Conservation (phyloP, 805 yeast species). For the Scheffersomyces spartinae region DNA sequence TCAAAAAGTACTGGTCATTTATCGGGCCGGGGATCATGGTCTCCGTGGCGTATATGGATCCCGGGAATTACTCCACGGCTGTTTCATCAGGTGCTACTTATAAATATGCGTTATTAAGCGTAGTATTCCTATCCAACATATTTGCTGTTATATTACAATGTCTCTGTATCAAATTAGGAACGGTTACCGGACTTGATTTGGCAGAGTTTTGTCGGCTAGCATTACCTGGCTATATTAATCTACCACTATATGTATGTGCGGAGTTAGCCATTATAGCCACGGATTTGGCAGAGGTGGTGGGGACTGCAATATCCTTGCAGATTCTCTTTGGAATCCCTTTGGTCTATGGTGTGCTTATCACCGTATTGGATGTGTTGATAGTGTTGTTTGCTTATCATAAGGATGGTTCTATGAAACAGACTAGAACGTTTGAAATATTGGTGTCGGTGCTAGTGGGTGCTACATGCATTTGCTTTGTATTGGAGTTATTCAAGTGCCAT, state of each 20-base stretch:
- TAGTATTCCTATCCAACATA: constrained; percentile 64
- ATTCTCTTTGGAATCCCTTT: constrained; percentile 69
- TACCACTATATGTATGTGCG: constrained; percentile 55
- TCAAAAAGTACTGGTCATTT: constrained; percentile 51
- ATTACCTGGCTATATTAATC: constrained; percentile 57
- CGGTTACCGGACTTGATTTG: constrained; percentile 81
- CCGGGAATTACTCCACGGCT: constrained; percentile 87
- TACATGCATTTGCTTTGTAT: constrained; percentile 65
- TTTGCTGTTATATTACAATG: constrained; percentile 79
- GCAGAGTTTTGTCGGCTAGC: constrained; percentile 74
- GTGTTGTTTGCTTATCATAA: constrained; percentile 68
- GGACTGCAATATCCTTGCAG: constrained; percentile 78
- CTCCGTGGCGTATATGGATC: constrained; percentile 86
- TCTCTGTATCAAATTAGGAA: constrained; percentile 74
- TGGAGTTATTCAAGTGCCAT: constrained; percentile 47
- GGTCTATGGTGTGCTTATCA: constrained; percentile 61
- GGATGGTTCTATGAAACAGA: constrained; percentile 63
- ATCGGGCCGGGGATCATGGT: constrained; percentile 86
- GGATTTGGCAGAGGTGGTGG: constrained; percentile 89
- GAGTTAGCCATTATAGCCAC: constrained; percentile 87
- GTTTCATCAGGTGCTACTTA: constrained; percentile 81
- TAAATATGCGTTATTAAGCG: constrained; percentile 60
- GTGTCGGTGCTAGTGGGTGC: constrained; percentile 61
- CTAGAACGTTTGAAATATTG: constrained; percentile 66
- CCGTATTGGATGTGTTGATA: constrained; percentile 71